Evolutionary conservation across 345 rosid genomes (phyloP).

Genomic region (Sonneratia caseolaris): DNA sequence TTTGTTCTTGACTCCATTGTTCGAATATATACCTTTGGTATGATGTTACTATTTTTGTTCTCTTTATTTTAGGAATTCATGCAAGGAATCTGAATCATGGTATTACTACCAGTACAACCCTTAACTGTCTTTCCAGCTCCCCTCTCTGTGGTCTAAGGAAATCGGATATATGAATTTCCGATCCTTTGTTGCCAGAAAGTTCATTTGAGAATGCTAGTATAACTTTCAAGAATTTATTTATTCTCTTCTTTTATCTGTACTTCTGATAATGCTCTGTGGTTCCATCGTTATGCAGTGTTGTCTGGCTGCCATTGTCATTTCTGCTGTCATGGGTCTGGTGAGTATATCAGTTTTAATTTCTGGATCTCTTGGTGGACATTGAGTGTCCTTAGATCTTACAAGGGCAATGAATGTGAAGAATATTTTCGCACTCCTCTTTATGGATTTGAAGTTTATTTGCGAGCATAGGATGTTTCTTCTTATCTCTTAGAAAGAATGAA

Average conservation of each 20-base stretch:
- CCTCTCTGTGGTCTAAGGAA: background rate
- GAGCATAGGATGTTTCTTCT: background rate
- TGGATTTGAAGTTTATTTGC: background rate
- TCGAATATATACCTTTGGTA: conserved; percentile 89
- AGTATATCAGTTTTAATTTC: conserved; percentile 15
- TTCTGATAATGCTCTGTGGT: conserved; percentile 19
- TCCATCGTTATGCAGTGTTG: conserved; percentile 61
- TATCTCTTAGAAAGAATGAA: background rate
- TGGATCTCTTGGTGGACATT: background rate
- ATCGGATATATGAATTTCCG: background rate
- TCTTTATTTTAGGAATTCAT: conserved; percentile 1
- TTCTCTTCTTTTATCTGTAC: conserved; percentile 4
- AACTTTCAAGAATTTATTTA: background rate
- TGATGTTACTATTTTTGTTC: conserved; percentile 4
- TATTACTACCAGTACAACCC: background rate
- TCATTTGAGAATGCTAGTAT: background rate
- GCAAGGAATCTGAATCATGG: background rate
- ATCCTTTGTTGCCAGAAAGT: background rate
- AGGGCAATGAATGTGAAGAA: background rate
- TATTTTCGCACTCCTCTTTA: background rate
- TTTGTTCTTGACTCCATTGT: conserved; percentile 73
- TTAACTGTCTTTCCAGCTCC: background rate
- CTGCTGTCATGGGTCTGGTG: conserved; percentile 95
- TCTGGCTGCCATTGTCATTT: conserved; percentile 87
- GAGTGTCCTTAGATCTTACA: background rate